Evolutionary conservation across 257 asterid genomes (phyloP), one percentile per base, ranked within the genome.

Genomic region (Jaltomata sinuosa): DNA sequence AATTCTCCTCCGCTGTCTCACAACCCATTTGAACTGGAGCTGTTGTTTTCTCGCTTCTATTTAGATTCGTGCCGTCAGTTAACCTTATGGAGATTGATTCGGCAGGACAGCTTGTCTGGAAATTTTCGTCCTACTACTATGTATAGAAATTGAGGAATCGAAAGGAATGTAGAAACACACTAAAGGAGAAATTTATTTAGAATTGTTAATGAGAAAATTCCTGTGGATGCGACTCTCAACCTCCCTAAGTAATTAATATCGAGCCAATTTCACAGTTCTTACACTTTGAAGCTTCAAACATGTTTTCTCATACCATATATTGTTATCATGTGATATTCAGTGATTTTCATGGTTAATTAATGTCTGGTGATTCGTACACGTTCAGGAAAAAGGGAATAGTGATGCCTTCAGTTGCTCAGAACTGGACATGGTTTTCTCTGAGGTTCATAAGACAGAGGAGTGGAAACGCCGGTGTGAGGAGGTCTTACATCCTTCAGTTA

Each of bases 401-500:
- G 88, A 88, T 50, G 97, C 97, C 83, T 95, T 89, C 88, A 88
- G 86, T 81, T 93, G 99, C 89, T 87, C 85, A 84, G 99, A 95
- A 88, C 88, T 93, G 77, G 91, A 93, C 87, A 89, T 85, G 90
- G 93, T 95, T 83, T 85, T 86, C 64, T 83, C 87, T 84, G 98
- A 95, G 87, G 88, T 88, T 83, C 91, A 85, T 74, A 93, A 90
- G 87, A 87, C 82, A 89, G 91, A 88, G 76, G 88, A 90, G 82
- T 95, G 99, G 98, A 91, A 89, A 84, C 87, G 80, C 87, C 79
- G 65, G 21, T 93, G 97, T 87, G 84, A 76, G 80, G 92, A 88
- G 85, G 85, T 90, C 84, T 83, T 90, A 80, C 89, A 88, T 86
- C 87, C 92, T 87, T 86, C 91, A 79, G 53, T 69, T 84, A 88